These are phyloP conservation scores for Venturia oleaginea DNA, from an alignment of 2,329 filamentous ascomycete genomes.

Conservation along the genomic window DNA sequence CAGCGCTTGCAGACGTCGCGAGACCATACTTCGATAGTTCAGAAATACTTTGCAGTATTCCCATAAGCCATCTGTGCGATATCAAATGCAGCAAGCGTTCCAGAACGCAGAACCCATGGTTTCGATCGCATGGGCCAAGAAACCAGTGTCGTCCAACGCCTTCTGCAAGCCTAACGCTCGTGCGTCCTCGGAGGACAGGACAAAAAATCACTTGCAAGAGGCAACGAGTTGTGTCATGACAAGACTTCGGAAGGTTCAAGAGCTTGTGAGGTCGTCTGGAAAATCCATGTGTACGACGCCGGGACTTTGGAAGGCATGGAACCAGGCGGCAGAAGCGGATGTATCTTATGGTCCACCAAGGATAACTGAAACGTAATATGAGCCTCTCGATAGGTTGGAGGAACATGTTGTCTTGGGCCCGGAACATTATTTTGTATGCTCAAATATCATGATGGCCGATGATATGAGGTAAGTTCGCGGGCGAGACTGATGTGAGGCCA, in stretches of 20 bases:
- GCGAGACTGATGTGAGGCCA: not conserved
- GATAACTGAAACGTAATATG: not conserved
- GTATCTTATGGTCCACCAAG: not conserved
- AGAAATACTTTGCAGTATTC: not conserved
- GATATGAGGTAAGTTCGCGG: not conserved
- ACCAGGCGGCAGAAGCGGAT: conserved; percentile 1
- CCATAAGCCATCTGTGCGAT: not conserved
- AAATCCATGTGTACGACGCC: not conserved
- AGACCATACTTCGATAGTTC: not conserved
- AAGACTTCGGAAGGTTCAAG: not conserved
- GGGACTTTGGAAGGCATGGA: not conserved
- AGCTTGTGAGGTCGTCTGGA: not conserved
- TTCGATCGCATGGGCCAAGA: not conserved
- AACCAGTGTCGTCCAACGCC: not conserved
- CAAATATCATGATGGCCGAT: not conserved
- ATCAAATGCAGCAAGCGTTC: not conserved
- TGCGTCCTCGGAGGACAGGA: not conserved
- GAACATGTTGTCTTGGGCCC: not conserved
- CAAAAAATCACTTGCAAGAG: not conserved
- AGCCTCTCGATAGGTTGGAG: not conserved
- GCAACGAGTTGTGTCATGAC: not conserved
- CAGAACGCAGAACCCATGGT: not conserved
- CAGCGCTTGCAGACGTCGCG: not conserved
- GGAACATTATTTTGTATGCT: not conserved
- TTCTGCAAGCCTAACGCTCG: not conserved